Conservation (phyloP, 352 stramenopile genomes). For the Pythium grandisporangium region DNA sequence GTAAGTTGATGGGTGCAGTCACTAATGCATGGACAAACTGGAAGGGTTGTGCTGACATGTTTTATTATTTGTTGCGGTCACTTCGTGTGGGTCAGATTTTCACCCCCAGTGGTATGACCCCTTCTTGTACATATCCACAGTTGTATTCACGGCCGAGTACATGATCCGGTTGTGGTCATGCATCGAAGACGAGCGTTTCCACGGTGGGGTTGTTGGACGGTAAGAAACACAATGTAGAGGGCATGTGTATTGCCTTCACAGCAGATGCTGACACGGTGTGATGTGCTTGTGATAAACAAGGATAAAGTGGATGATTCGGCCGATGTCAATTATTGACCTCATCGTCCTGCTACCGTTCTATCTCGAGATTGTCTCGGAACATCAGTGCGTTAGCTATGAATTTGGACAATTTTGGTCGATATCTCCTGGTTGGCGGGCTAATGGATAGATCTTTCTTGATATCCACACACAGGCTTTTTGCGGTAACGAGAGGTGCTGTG, state of each 20-base stretch:
- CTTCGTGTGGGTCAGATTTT: conserved; percentile 16
- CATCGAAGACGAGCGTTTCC: conserved; percentile 62
- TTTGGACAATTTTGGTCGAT: background rate
- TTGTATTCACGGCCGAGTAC: conserved; percentile 72
- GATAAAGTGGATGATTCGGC: conserved; percentile 67
- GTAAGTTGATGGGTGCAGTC: background rate
- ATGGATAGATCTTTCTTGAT: background rate
- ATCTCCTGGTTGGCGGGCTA: background rate
- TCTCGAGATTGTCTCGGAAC: conserved; percentile 62
- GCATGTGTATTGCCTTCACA: too few species aligned
- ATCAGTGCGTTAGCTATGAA: conserved; percentile 27
- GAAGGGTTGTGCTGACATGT: too few species aligned
- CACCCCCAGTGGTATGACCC: conserved; percentile 55
- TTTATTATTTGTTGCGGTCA: too few species aligned
- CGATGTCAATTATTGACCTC: conserved; percentile 78
- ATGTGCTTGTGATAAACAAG: too few species aligned
- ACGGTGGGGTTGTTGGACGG: conserved; percentile 40
- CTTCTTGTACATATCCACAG: conserved; percentile 71
- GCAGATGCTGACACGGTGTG: too few species aligned
- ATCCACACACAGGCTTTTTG: conserved; percentile 13
- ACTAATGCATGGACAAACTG: background rate
- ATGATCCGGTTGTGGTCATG: conserved; percentile 71
- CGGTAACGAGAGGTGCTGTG: conserved; percentile 41
- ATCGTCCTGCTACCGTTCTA: conserved; percentile 73
- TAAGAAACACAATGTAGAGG: too few species aligned